Evolutionary conservation across 1,284 basidiomycete species (phyloP).

Genomic region (Ustilago cynodontis): DNA sequence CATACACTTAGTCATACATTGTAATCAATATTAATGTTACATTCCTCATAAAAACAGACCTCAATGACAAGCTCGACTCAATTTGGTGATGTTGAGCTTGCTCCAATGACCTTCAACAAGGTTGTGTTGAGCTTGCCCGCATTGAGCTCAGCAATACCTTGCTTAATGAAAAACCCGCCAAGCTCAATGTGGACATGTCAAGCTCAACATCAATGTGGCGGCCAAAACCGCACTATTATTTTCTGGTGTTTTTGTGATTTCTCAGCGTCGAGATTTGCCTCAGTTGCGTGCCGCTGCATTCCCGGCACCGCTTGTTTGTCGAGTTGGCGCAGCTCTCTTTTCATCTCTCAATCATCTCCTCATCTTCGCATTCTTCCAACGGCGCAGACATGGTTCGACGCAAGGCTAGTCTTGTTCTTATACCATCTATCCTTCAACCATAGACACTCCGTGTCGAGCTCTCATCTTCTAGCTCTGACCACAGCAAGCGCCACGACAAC

Average conservation of each 20-base stretch:
- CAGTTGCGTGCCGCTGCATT: background rate
- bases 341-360: background rate
- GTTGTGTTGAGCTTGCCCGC: too few species aligned
- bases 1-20: too few species aligned
- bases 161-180: too few species aligned
- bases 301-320: conserved; percentile 5
- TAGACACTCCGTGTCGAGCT: background rate
- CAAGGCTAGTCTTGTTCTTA: background rate
- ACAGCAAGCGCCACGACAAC: background rate
- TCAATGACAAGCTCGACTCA: too few species aligned
- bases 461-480: background rate
- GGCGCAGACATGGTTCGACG: conserved; percentile 8
- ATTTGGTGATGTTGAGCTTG: too few species aligned
- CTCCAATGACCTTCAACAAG: too few species aligned
- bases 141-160: too few species aligned
- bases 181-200: too few species aligned
- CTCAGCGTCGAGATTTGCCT: background rate
- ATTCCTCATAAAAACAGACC: too few species aligned
- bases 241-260: conserved; percentile 6
- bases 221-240: too few species aligned
- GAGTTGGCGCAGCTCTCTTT: background rate
- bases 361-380: background rate
- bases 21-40: too few species aligned
- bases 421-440: background rate
- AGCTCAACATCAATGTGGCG: too few species aligned